Conservation (phyloP, 225 moss, liverwort and hornwort genomes). For the Polytrichum commune region DNA sequence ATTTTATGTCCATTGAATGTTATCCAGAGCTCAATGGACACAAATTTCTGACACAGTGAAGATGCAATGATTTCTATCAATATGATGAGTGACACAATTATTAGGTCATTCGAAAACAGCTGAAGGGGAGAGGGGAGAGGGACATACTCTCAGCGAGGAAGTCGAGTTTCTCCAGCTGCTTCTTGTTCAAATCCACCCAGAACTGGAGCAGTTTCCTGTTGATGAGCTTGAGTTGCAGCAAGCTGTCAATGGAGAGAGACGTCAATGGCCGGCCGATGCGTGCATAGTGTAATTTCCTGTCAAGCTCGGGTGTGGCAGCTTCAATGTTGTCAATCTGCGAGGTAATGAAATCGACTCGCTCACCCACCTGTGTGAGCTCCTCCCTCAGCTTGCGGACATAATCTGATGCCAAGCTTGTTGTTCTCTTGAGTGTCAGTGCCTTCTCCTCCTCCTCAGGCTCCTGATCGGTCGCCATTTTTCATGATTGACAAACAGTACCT, state of each 20-base stretch:
- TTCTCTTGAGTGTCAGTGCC: too few species aligned
- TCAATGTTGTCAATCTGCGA: slow-evolving; percentile 28
- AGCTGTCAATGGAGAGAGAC: slow-evolving; percentile 33
- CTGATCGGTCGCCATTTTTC: too few species aligned
- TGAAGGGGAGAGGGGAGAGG: neutral
- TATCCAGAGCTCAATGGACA: neutral
- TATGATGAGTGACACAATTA: too few species aligned
- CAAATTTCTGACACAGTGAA: neutral
- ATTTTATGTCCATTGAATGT: too few species aligned
- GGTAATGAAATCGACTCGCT: slow-evolving; percentile 19
- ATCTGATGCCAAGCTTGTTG: too few species aligned
- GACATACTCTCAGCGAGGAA: slow-evolving; percentile 28
- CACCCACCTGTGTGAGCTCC: slow-evolving; percentile 22
- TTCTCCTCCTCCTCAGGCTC: too few species aligned
- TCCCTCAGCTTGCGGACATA: slow-evolving; percentile 21
- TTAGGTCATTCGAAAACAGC: too few species aligned
- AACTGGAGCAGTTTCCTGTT: slow-evolving; percentile 38
- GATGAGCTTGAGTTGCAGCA: slow-evolving; percentile 27
- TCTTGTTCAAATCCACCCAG: slow-evolving; percentile 36
- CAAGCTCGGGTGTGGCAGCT: slow-evolving; percentile 31
- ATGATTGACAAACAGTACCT: too few species aligned
- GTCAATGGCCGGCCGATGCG: slow-evolving; percentile 28
- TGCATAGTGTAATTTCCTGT: slow-evolving; percentile 29
- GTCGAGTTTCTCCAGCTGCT: slow-evolving; percentile 33
- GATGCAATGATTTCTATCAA: too few species aligned